Base-by-base conservation (phyloP, 495 filamentous ascomycete genomes). In the Podospora conica region DNA sequence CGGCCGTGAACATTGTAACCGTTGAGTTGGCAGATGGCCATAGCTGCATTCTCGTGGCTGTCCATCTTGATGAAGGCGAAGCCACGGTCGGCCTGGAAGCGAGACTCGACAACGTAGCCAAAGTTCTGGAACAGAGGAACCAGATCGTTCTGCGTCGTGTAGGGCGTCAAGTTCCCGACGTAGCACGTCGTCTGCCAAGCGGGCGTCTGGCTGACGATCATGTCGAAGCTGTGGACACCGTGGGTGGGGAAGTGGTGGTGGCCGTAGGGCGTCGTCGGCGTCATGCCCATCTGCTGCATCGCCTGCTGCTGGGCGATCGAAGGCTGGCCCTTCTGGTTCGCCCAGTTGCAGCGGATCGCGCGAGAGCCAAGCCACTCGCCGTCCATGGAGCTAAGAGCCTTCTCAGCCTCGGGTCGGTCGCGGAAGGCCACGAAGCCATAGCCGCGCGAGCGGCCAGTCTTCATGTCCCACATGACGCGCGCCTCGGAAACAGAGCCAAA, bases 381-480 rank as follows among this genome's bases (percentile, higher is more conserved):
- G 75, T 99, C 95, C 95, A 98, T 99, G 59, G 93, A 91, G 77
- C 87, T 96, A 69, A 99, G 79, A 2, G 95, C 95, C 79, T 97
- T 96, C 77, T 99, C 96, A 18, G 95, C 95, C 73, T 99, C 96
- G 1, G 83, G 80, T 60, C 93, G 92, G 22, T 99, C 95, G 64
- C 95, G 89, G 86, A 97, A 99, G 55, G 95, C 96, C 66, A 99
- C 95, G 70, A 99, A 99, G 5, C 95, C 95, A 72, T 99, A 99
- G 59, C 95, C 95, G 68, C 95, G 90, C 58, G 95, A 98, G 64
- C 95, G 90, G 65, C 95, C 95, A 53, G 95, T 99, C 84, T 99
- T 99, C 95, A 99, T 99, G 75, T 99, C 95, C 95, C 95, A 99
- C 95, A 99, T 99, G 65, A 99, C 95, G 68, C 95, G 92, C 65